These are phyloP conservation scores for Penicillium sp. DNA, from an alignment of 2,329 filamentous ascomycete genomes.

Conservation along the genomic window DNA sequence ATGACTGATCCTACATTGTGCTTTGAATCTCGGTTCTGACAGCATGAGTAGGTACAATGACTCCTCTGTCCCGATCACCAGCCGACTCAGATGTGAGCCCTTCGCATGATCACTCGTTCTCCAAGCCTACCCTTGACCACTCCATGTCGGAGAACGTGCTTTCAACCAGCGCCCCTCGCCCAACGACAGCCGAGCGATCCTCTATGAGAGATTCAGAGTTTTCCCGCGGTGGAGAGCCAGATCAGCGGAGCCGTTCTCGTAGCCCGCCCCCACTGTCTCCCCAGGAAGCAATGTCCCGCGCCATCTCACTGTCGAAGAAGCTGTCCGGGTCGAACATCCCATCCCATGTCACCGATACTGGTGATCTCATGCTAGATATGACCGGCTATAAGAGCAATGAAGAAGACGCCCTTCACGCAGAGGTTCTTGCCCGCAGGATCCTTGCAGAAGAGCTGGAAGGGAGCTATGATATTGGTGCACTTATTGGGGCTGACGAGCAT, in stretches of 20 bases:
- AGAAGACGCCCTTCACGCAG: constrained; percentile 84
- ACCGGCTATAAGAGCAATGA: constrained; percentile 93
- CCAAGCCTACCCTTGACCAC: constrained; percentile 46
- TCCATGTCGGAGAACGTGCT: constrained; percentile 56
- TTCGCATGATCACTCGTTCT: constrained; percentile 30
- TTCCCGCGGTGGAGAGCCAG: constrained; percentile 16
- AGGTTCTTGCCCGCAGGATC: constrained; percentile 89
- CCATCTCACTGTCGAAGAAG: constrained; percentile 79
- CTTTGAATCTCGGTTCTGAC: background rate
- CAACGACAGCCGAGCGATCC: constrained; percentile 8
- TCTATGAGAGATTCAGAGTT: constrained; percentile 10
- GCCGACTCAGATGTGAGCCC: constrained; percentile 29
- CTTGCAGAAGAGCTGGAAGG: constrained; percentile 89
- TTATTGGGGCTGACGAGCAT: constrained; percentile 92
- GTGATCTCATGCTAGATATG: constrained; percentile 98
- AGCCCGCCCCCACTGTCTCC: constrained; percentile 72
- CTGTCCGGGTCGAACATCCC: constrained; percentile 88
- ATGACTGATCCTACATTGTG: constrained; percentile 9
- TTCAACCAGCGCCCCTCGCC: constrained; percentile 39
- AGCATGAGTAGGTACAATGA: constrained; percentile 32
- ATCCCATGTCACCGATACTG: constrained; percentile 83
- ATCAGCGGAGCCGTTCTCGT: constrained; percentile 53
- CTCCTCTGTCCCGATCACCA: constrained; percentile 42
- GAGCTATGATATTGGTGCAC: constrained; percentile 90
- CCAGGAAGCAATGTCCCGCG: constrained; percentile 76